Percentiles rank a stretch among this genome's conserved stretches.
These are phyloP conservation scores for Boletus speciosus DNA, from an alignment of 768 basidiomycete genomes.

Conservation along the genomic window DNA sequence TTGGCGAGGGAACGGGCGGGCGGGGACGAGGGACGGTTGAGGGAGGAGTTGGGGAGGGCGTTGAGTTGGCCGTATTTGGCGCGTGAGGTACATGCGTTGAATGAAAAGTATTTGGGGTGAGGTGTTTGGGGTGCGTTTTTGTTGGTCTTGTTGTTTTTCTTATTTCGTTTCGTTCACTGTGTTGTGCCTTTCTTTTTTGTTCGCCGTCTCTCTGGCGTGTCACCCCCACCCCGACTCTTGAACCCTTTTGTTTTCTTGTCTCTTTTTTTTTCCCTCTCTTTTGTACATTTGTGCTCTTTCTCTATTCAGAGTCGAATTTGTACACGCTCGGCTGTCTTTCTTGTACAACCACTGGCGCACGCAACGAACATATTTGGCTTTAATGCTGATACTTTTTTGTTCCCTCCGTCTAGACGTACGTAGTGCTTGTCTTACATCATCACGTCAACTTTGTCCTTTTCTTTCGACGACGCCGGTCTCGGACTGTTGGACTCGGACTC, in stretches of 20 bases:
- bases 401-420: background rate
- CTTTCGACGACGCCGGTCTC: no score
- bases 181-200: background rate
- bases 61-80: constrained; percentile 84
- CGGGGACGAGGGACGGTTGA: constrained; percentile 46
- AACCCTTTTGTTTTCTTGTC: background rate
- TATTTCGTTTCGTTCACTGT: background rate
- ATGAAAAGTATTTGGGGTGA: constrained; percentile 74
- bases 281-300: background rate
- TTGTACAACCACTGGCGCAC: background rate
- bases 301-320: background rate
- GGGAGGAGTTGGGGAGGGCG: constrained; percentile 60
- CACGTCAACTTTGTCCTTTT: no score
- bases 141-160: background rate
- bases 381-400: background rate
- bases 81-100: constrained; percentile 79
- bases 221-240: no score
- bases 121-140: background rate
- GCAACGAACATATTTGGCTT: background rate
- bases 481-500: no score
- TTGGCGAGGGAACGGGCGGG: constrained; percentile 75
- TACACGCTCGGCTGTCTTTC: background rate
- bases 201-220: no score
- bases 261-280: background rate
- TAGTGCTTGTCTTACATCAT: background rate